phyloP scores from a whole-genome alignment of 2,329 filamentous ascomycete species.

The Talaromyces sp. region DNA sequence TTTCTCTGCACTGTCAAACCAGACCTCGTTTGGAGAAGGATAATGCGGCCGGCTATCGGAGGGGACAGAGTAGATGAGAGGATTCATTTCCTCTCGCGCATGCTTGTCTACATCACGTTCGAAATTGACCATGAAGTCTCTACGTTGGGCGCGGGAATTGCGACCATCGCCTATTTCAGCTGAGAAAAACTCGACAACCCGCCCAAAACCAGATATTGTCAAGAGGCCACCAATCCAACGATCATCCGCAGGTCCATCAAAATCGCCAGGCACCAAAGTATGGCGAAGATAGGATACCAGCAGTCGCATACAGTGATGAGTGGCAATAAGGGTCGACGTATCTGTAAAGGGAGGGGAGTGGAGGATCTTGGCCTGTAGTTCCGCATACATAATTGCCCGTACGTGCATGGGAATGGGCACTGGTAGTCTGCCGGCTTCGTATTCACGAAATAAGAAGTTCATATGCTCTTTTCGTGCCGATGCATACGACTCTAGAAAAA shows the following conservation, averaged over 20 bases:
- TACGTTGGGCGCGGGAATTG: conserved; percentile 35
- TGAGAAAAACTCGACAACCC: conserved; percentile 38
- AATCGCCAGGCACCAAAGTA: conserved; percentile 26
- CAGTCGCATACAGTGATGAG: conserved; percentile 37
- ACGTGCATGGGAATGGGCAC: conserved; percentile 30
- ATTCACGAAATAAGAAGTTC: conserved; percentile 31
- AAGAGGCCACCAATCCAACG: conserved; percentile 38
- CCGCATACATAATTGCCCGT: conserved; percentile 31
- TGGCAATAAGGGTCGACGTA: conserved; percentile 32
- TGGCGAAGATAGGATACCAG: conserved; percentile 34
- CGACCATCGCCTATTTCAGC: conserved; percentile 39
- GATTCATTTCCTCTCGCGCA: conserved; percentile 33
- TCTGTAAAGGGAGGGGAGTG: conserved; percentile 36
- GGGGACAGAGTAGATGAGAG: conserved; percentile 29
- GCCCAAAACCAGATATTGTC: conserved; percentile 32
- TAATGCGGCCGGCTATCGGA: conserved; percentile 24
- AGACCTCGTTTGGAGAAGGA: conserved; percentile 30
- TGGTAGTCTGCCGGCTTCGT: conserved; percentile 32
- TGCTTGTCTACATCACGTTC: conserved; percentile 32
- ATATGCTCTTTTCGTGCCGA: conserved; percentile 32
- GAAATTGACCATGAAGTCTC: conserved; percentile 40
- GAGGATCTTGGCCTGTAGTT: conserved; percentile 33
- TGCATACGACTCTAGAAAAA: conserved; percentile 37
- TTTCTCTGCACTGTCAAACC: conserved; percentile 31
- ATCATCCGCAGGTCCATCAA: conserved; percentile 23